These are phyloP conservation scores for Ganoderma sinense DNA, from an alignment of 1,284 basidiomycete genomes.

Conservation along the genomic window DNA sequence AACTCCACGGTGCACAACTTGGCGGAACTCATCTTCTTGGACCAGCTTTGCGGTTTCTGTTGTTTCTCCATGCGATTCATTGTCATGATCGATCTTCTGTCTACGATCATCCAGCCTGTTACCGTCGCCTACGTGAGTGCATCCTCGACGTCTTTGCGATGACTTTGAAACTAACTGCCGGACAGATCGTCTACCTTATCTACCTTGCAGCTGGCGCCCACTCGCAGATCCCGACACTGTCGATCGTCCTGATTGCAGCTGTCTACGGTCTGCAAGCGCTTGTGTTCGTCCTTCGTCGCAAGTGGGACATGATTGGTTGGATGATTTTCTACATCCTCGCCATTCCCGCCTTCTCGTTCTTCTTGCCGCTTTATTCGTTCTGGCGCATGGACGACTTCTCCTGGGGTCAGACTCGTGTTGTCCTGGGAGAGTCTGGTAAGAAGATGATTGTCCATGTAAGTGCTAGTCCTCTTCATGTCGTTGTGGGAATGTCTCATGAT, in stretches of 20 bases:
- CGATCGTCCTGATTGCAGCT: slow-evolving; percentile 91
- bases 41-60: slow-evolving; percentile 96
- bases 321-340: slow-evolving; percentile 97
- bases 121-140: slow-evolving; percentile 91
- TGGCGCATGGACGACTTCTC: slow-evolving; percentile 99
- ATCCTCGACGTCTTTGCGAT: slow-evolving; percentile 5
- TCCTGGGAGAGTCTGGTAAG: slow-evolving; percentile 94
- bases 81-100: slow-evolving; percentile 94
- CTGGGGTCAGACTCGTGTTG: slow-evolving; percentile 95
- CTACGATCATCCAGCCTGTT: slow-evolving; percentile 89
- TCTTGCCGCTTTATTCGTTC: slow-evolving; percentile 96
- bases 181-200: slow-evolving; percentile 86
- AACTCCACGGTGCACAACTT: slow-evolving; percentile 99
- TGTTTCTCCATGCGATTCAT: slow-evolving; percentile 99
- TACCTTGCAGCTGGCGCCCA: slow-evolving; percentile 75
- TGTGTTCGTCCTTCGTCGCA: slow-evolving; percentile 86
- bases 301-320: slow-evolving; percentile 98
- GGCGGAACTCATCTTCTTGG: slow-evolving; percentile 90
- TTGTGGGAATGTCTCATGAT: slow-evolving; percentile 22
- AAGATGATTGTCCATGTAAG: slow-evolving; percentile 93
- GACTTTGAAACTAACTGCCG: slow-evolving; percentile 24
- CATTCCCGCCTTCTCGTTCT: slow-evolving; percentile 91
- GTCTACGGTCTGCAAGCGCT: slow-evolving; percentile 93
- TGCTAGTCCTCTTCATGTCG: slow-evolving; percentile 22
- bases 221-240: slow-evolving; percentile 76